Base-by-base conservation (phyloP, 768 basidiomycete genomes). In the Holtermannia corniformis region DNA sequence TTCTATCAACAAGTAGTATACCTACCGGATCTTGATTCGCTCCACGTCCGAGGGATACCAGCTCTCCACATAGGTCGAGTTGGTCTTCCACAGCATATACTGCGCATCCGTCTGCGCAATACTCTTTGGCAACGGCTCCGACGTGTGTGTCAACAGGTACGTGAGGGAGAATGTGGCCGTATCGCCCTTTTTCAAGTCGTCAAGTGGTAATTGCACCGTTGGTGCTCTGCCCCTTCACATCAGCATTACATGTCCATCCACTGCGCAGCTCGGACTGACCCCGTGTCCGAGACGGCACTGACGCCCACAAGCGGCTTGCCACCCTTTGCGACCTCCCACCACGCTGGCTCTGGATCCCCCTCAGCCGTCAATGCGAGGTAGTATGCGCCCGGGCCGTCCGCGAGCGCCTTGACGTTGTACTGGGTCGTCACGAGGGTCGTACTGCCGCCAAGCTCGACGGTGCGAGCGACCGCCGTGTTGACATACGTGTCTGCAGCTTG, bases 351-450 rank as follows among this genome's bases (percentile, higher is more conserved):
- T 5, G 32, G 48, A 22, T 60, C 62, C 20, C 62, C 54, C 20
- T 49, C 51, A 14, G 59, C 53, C 3, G 58, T 57, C 22, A 72
- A 50, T 1, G 67, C 64, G 2, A 74, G 46, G 27, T 58, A 54
- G 52, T 72, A 74, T 26, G 77, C 77, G 11, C 55, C 61, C 19
- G 82, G 78, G 27, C 75, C 78, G 54, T 80, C 75, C 58, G 80
- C 77, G 42, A 85, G 78, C 32, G 86, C 80, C 67, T 81, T 86
- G 68, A 89, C 80, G 19, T 85, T 82, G 73, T 85, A 95, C 45
- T 88, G 86, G 44, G 91, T 93, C 50, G 82, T 86, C 77, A 91
- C 81, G 75, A 85, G 83, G 51, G 89, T 85, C 21, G 88, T 78
- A 19, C 91, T 79, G 48, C 92, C 92, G 28, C 85, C 89, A 21